A percentile compares a stretch with the other conserved stretches of the same genome.
phyloP scores from a whole-genome alignment of 176 grass and related monocot genomes.

The Ananas comosus region DNA sequence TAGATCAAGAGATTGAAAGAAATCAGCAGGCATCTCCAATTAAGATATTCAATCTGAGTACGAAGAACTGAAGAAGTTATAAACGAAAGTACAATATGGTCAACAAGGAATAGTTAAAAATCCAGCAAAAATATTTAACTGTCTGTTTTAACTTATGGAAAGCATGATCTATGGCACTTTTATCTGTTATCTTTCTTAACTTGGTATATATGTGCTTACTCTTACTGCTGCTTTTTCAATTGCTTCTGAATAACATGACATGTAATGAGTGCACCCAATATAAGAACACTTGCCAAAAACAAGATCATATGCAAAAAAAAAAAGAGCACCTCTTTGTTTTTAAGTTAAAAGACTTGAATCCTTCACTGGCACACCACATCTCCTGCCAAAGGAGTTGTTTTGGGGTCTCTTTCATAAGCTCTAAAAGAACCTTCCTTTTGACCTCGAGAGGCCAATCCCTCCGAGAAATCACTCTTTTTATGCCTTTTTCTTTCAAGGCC shows the following conservation, averaged over 20 bases:
- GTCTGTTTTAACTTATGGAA: too few species aligned
- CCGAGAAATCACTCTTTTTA: slow-evolving; percentile 94
- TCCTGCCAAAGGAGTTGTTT: slow-evolving; percentile 87
- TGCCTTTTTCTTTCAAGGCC: slow-evolving; percentile 96
- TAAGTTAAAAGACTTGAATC: slow-evolving; percentile 78
- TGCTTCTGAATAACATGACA: too few species aligned
- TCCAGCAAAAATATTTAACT: too few species aligned
- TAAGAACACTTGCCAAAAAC: slow-evolving; percentile 7
- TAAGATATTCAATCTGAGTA: not conserved
- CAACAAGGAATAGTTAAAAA: too few species aligned
- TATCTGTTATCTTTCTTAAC: too few species aligned
- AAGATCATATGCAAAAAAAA: slow-evolving; percentile 7
- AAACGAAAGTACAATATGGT: not conserved
- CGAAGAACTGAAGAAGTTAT: not conserved
- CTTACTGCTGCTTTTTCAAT: too few species aligned
- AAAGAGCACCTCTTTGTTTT: slow-evolving; percentile 74
- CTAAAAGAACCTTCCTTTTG: slow-evolving; percentile 85
- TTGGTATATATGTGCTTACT: too few species aligned
- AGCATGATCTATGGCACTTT: too few species aligned
- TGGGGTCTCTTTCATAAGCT: slow-evolving; percentile 96
- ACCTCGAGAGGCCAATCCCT: slow-evolving; percentile 97
- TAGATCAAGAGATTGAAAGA: not conserved
- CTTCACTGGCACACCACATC: slow-evolving; percentile 96
- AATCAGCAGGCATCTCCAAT: not conserved
- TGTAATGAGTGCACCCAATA: too few species aligned